These are phyloP conservation scores for Moesziomyces globuligerus DNA, from an alignment of 1,284 basidiomycete species.

Conservation along the genomic window DNA sequence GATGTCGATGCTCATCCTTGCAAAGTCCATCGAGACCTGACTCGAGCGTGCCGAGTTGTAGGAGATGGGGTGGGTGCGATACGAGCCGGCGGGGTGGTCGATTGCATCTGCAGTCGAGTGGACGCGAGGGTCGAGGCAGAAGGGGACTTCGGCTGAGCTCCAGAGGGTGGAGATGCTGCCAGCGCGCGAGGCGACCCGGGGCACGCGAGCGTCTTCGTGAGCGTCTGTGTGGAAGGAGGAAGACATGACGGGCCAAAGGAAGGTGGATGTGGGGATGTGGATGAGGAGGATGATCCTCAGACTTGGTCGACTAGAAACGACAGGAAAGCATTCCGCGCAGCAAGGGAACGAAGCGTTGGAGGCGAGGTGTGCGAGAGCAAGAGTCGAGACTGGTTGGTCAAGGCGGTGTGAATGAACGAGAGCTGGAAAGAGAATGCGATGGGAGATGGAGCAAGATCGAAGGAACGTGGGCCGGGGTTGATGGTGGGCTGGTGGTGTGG, in stretches of 20 bases:
- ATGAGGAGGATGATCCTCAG: too few relatives aligned
- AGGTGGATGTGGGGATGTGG: too few relatives aligned
- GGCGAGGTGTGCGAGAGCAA: too few relatives aligned
- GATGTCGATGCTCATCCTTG: slow-evolving; percentile 39
- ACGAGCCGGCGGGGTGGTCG: slow-evolving; percentile 4
- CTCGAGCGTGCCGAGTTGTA: slow-evolving; percentile 22
- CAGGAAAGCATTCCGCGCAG: too few relatives aligned
- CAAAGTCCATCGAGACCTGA: slow-evolving; percentile 29
- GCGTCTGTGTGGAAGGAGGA: slow-evolving; percentile 13
- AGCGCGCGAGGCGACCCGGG: slow-evolving; percentile 28
- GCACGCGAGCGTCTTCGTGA: slow-evolving; percentile 30
- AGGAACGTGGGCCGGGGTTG: too few relatives aligned
- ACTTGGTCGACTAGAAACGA: too few relatives aligned
- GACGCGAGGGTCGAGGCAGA: slow-evolving; percentile 52
- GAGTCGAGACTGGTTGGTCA: too few relatives aligned
- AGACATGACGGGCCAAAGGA: slow-evolving; percentile 3
- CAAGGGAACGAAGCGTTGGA: too few relatives aligned
- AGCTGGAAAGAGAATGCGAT: too few relatives aligned
- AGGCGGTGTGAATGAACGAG: too few relatives aligned
- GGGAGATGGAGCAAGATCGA: too few relatives aligned
- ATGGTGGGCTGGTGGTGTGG: too few relatives aligned
- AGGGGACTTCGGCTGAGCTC: slow-evolving; percentile 59
- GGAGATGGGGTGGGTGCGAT: slow-evolving; percentile 10
- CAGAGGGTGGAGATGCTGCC: slow-evolving; percentile 55
- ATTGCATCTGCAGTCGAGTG: slow-evolving; percentile 5